Evolutionary conservation across 768 basidiomycete species (phyloP).

Genomic region (Hygrophoropsis aurantiaca): DNA sequence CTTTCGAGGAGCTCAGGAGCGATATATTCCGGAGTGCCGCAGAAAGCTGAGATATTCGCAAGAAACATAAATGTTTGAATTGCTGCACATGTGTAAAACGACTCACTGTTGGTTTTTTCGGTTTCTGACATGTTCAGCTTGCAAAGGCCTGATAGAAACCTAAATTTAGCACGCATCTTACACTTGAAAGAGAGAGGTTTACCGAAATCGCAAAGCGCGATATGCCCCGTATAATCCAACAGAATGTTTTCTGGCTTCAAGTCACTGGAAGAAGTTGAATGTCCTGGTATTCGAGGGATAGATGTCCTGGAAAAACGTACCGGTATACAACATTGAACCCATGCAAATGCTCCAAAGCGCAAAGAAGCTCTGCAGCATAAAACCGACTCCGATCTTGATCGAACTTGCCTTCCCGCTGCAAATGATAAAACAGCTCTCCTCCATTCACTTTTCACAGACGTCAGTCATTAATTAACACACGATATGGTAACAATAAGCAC

Average conservation of each 20-base stretch:
- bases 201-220: slow-evolving; percentile 97
- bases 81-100: neutral
- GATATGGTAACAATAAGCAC: slow-evolving; percentile 19
- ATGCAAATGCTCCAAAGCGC: slow-evolving; percentile 94
- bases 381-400: slow-evolving; percentile 91
- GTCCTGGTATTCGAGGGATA: neutral
- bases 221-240: slow-evolving; percentile 96
- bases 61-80: slow-evolving; percentile 9
- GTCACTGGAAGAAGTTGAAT: slow-evolving; percentile 52
- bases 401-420: slow-evolving; percentile 96
- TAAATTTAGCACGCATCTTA: slow-evolving; percentile 7
- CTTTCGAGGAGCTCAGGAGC: slow-evolving; percentile 96
- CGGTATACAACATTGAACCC: slow-evolving; percentile 98
- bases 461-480: slow-evolving; percentile 5
- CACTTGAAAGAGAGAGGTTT: slow-evolving; percentile 6
- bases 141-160: slow-evolving; percentile 59
- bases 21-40: slow-evolving; percentile 98
- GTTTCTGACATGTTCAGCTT: slow-evolving; percentile 97
- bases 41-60: slow-evolving; percentile 87
- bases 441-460: slow-evolving; percentile 70
- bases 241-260: slow-evolving; percentile 98
- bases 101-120: slow-evolving; percentile 93
- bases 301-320: slow-evolving; percentile 37
- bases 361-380: slow-evolving; percentile 96
- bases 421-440: slow-evolving; percentile 95